Conservation (phyloP, 23 red algal genomes). For the Gracilariopsis chorda region DNA sequence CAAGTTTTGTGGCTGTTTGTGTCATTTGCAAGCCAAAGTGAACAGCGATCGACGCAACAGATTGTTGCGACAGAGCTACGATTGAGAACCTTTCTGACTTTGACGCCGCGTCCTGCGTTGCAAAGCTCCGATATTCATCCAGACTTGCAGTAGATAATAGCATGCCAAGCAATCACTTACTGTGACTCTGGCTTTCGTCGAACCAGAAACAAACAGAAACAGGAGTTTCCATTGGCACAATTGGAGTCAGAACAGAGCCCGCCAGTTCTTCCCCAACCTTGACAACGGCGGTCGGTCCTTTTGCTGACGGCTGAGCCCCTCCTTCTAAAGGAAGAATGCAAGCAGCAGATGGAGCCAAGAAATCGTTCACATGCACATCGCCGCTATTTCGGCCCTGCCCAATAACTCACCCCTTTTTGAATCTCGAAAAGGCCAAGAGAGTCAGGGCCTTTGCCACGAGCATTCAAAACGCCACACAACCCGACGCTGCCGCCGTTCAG, state of each 20-base stretch:
- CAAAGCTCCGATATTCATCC: neutral
- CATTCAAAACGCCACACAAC: too few relatives aligned
- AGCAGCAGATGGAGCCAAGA: conserved; percentile 62
- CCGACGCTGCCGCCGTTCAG: too few relatives aligned
- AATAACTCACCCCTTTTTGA: too few relatives aligned
- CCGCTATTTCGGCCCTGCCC: too few relatives aligned
- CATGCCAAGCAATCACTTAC: conserved; percentile 88
- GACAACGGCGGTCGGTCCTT: neutral
- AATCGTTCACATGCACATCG: conserved; percentile 91
- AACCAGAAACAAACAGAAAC: neutral
- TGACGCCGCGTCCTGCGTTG: neutral
- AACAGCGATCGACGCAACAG: conserved; percentile 70
- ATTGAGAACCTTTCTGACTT: neutral
- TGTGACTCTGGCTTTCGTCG: conserved; percentile 25
- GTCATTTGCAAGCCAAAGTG: conserved; percentile 39
- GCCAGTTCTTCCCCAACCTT: conserved; percentile 11
- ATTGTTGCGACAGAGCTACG: conserved; percentile 65
- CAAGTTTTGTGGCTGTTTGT: conserved; percentile 25
- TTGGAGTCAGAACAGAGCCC: conserved; percentile 77
- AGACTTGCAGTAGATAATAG: conserved; percentile 58
- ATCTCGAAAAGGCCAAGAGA: too few relatives aligned
- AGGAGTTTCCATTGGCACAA: conserved; percentile 40
- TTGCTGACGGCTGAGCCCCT: conserved; percentile 8
- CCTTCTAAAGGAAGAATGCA: conserved; percentile 78
- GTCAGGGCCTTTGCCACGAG: too few relatives aligned